Conservation (phyloP, 306 rosid species). For the Inga oerstediana region DNA sequence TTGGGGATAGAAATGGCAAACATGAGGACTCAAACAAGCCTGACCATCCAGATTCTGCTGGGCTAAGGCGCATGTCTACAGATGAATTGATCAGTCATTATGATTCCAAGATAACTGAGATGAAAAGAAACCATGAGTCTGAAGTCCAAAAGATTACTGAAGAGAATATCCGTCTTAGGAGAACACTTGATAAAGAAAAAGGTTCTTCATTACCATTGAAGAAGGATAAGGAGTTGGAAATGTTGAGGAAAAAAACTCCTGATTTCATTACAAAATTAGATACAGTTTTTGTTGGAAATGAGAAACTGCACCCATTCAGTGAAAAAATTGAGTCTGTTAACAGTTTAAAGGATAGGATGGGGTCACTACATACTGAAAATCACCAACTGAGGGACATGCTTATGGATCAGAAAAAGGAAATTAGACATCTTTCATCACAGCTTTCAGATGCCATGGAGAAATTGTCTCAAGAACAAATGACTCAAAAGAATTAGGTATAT, state of each 20-base stretch:
- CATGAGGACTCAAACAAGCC: conserved; percentile 49
- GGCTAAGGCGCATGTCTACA: conserved; percentile 47
- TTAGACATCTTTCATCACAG: conserved; percentile 54
- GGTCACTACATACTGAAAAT: conserved; percentile 59
- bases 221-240: conserved; percentile 79
- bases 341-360: conserved; percentile 66
- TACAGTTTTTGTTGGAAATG: conserved; percentile 56
- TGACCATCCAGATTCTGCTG: conserved; percentile 52
- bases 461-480: conserved; percentile 48
- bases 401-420: conserved; percentile 55
- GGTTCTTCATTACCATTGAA: conserved; percentile 55
- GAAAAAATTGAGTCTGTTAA: conserved; percentile 54
- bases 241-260: conserved; percentile 65
- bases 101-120: conserved; percentile 60
- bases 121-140: conserved; percentile 86
- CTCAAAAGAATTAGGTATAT: conserved; percentile 46
- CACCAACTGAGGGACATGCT: conserved; percentile 60
- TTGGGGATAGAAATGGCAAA: conserved; percentile 70
- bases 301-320: conserved; percentile 45
- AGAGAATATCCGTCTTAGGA: conserved; percentile 52
- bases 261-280: conserved; percentile 69
- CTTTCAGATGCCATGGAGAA: conserved; percentile 57
- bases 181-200: conserved; percentile 58
- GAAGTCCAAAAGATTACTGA: conserved; percentile 70
- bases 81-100: conserved; percentile 53